A percentile compares a stretch with the other conserved stretches of the same genome.
Conservation (phyloP, 805 yeast species). For the Candida gorgasii region DNA sequence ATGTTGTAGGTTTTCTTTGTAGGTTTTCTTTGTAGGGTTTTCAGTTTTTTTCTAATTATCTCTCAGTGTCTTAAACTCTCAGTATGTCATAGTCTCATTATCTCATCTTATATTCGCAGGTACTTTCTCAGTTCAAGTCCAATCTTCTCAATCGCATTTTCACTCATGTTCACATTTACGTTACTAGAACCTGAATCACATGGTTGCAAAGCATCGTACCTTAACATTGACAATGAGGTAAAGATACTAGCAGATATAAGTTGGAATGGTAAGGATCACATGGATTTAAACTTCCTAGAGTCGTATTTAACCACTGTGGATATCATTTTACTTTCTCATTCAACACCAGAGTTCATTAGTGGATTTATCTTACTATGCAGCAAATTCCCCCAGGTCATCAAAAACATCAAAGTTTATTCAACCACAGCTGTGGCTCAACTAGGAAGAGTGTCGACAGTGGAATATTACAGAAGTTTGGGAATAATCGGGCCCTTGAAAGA, state of each 20-base stretch:
- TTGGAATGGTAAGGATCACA: constrained; percentile 58
- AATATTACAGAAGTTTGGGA: constrained; percentile 71
- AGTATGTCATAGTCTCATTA: background rate
- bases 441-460: constrained; percentile 85
- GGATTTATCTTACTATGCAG: constrained; percentile 70
- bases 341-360: constrained; percentile 76
- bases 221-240: constrained; percentile 56
- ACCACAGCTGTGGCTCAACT: constrained; percentile 88
- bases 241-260: constrained; percentile 70
- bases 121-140: background rate
- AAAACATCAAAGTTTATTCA: constrained; percentile 74
- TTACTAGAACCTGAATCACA: constrained; percentile 30
- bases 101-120: background rate
- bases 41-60: background rate
- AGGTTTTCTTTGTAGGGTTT: too few relatives aligned
- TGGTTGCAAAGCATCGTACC: constrained; percentile 45
- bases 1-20: too few relatives aligned
- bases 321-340: constrained; percentile 79
- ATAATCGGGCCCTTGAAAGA: constrained; percentile 68
- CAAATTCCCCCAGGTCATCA: constrained; percentile 54
- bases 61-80: background rate
- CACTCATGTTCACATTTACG: constrained; percentile 40
- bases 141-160: too few relatives aligned
- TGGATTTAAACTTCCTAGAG: constrained; percentile 36
- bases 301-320: constrained; percentile 49